Conservation (phyloP, 208 protist species). For the Leishmania martiniquensis region DNA sequence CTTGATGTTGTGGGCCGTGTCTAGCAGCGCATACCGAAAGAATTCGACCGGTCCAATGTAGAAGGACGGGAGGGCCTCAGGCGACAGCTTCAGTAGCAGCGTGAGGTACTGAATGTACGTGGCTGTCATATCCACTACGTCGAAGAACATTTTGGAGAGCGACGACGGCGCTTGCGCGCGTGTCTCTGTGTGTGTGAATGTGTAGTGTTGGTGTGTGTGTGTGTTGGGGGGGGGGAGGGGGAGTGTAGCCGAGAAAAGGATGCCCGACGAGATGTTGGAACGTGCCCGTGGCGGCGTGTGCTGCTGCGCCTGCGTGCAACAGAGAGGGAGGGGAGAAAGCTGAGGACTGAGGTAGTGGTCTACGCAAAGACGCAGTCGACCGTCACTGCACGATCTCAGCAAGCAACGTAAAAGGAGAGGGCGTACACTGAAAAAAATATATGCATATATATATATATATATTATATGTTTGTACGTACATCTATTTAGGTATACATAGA, state of each 20-base stretch:
- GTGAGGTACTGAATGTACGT: slow-evolving; percentile 78
- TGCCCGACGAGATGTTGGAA: no score
- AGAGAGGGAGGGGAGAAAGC: neutral
- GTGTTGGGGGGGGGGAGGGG: neutral
- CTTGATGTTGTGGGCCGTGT: slow-evolving; percentile 19
- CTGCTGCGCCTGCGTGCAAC: neutral
- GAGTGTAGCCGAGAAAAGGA: neutral
- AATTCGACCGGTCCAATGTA: slow-evolving; percentile 39
- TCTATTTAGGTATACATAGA: no score
- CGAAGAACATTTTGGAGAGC: slow-evolving; percentile 52
- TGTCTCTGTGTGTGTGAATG: no score
- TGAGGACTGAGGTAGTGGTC: no score
- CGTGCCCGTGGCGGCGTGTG: neutral
- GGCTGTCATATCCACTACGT: slow-evolving; percentile 71
- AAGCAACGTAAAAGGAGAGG: no score
- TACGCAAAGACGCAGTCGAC: no score
- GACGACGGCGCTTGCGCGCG: neutral
- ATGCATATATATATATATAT: no score
- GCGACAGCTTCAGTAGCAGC: slow-evolving; percentile 56
- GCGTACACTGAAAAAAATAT: no score
- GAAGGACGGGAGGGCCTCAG: slow-evolving; percentile 47
- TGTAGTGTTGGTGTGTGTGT: no score
- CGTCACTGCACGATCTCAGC: no score
- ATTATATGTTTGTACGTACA: no score
- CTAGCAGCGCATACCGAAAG: slow-evolving; percentile 38